Percentiles rank a stretch among this genome's conserved stretches.
Evolutionary conservation across 495 filamentous ascomycete species (phyloP).

Genomic region (Apodospora peruviana): DNA sequence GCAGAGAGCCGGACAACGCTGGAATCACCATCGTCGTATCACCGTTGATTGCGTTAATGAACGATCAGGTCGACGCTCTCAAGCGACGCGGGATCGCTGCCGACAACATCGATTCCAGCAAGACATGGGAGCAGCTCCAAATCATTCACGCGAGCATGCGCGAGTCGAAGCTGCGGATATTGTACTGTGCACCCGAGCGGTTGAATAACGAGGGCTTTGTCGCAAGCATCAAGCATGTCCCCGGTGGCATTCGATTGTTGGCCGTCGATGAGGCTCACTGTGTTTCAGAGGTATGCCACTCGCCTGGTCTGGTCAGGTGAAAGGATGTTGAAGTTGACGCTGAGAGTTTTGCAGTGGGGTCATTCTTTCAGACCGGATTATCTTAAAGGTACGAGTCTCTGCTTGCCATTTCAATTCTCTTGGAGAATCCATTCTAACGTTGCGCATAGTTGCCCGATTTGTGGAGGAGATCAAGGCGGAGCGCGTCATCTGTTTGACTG

Average conservation of each 20-base stretch:
- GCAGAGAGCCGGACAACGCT: slow-evolving; percentile 12
- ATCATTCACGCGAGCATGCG: slow-evolving; percentile 39
- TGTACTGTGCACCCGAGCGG: slow-evolving; percentile 55
- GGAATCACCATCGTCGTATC: slow-evolving; percentile 52
- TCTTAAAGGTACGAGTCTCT: slow-evolving; percentile 30
- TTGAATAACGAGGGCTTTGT: slow-evolving; percentile 56
- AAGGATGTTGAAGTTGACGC: background rate
- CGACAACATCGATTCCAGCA: slow-evolving; percentile 49
- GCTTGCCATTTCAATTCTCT: background rate
- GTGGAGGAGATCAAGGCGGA: slow-evolving; percentile 51
- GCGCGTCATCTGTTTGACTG: slow-evolving; percentile 52
- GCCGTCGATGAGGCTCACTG: slow-evolving; percentile 58
- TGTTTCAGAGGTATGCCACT: slow-evolving; percentile 37
- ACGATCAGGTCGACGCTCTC: slow-evolving; percentile 53
- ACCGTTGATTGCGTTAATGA: slow-evolving; percentile 54
- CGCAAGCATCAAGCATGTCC: slow-evolving; percentile 44
- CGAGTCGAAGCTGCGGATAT: slow-evolving; percentile 40
- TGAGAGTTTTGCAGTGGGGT: slow-evolving; percentile 39
- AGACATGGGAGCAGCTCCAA: slow-evolving; percentile 39
- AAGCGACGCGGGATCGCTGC: slow-evolving; percentile 41
- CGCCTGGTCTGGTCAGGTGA: background rate
- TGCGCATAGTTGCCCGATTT: slow-evolving; percentile 45
- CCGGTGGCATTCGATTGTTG: slow-evolving; percentile 48
- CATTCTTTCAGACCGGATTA: slow-evolving; percentile 56
- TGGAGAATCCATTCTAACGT: background rate